Percentiles rank a stretch among this genome's conserved stretches.
These are phyloP conservation scores for Lecanicillium sp. DNA, from an alignment of 2,329 filamentous ascomycete genomes.

Conservation along the genomic window DNA sequence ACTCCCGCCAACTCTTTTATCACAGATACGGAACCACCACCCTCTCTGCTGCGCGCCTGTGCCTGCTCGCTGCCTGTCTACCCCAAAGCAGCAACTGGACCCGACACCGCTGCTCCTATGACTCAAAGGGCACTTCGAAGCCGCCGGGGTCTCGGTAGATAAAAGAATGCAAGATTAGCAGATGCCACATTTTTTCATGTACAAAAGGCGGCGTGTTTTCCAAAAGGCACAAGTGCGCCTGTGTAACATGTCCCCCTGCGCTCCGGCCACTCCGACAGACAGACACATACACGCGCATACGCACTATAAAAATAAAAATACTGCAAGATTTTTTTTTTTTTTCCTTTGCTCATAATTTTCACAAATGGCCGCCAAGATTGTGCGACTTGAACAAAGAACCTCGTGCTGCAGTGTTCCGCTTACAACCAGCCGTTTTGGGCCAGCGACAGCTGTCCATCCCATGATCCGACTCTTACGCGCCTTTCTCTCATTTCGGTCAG, in stretches of 20 bases:
- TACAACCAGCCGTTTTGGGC: background rate
- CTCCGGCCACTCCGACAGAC: background rate
- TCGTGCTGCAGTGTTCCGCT: background rate
- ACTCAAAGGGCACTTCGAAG: constrained; percentile 5
- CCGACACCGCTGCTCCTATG: constrained; percentile 5
- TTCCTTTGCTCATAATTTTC: background rate
- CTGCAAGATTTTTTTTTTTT: background rate
- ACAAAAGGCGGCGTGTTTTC: too few species aligned
- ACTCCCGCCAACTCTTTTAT: too few species aligned
- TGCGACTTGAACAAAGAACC: background rate
- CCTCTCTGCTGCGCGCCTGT: background rate
- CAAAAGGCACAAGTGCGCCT: too few species aligned
- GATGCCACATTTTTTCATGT: background rate
- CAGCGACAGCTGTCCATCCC: background rate
- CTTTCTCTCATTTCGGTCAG: background rate
- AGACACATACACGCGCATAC: background rate
- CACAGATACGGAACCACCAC: background rate
- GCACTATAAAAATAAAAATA: too few species aligned
- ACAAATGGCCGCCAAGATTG: background rate
- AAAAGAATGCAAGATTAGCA: too few species aligned
- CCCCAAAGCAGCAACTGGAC: constrained; percentile 6
- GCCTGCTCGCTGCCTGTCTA: background rate
- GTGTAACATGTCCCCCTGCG: background rate
- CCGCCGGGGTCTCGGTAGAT: too few species aligned
- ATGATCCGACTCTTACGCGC: background rate